phyloP scores from a whole-genome alignment of 2,329 filamentous ascomycete genomes.

The Salinomyces thailandicus region DNA sequence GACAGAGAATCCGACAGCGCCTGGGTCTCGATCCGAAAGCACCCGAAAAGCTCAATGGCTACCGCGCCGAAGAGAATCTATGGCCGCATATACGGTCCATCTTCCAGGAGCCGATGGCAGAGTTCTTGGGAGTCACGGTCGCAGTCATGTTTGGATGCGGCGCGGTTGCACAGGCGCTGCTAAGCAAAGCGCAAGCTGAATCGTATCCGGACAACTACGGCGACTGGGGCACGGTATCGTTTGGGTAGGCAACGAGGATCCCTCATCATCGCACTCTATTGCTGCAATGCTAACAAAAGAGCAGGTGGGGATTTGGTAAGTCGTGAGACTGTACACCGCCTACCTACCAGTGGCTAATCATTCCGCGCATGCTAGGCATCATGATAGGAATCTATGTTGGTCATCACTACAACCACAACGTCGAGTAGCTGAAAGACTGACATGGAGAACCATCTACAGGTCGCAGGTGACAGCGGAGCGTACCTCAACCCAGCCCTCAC shows the following conservation, averaged over 20 bases:
- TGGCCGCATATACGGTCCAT: conserved; percentile 10
- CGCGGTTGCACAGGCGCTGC: conserved; percentile 33
- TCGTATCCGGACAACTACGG: not conserved
- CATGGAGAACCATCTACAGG: not conserved
- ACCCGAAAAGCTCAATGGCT: not conserved
- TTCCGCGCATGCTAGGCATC: too few species aligned
- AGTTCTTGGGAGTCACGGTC: conserved; percentile 34
- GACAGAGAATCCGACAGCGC: not conserved
- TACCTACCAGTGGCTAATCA: too few species aligned
- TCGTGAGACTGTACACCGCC: too few species aligned
- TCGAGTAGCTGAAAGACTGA: not conserved
- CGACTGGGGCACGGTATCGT: not conserved
- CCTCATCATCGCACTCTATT: conserved; percentile 13
- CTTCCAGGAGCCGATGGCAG: conserved; percentile 34
- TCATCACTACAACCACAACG: too few species aligned
- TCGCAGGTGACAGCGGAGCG: not conserved
- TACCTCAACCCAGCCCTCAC: conserved; percentile 50
- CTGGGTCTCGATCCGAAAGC: not conserved
- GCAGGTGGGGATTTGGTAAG: conserved; percentile 37
- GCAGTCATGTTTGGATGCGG: conserved; percentile 37
- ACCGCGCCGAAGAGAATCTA: not conserved
- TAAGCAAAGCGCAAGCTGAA: conserved; percentile 9
- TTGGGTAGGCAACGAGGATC: not conserved
- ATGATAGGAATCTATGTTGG: conserved; percentile 48
- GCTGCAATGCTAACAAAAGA: conserved; percentile 31